Evolutionary conservation across 371 early-diverging fungal genomes (phyloP), one percentile per base, ranked within the genome.

Genomic region (Saksenaea oblongispora): DNA sequence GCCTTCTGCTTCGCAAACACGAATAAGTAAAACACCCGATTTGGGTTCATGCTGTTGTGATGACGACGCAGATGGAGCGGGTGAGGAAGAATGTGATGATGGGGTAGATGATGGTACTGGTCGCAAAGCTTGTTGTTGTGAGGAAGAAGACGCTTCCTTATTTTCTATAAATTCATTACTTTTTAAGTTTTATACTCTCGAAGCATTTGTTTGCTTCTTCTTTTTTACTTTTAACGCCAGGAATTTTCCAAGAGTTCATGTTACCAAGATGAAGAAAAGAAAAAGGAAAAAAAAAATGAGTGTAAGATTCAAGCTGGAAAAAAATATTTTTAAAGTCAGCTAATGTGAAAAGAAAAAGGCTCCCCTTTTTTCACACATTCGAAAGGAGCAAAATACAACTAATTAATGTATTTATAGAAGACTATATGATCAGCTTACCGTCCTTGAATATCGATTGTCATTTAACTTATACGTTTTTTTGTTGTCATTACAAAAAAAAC

Each of bases 1-100:
- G 56, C 86, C 89, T 63, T 88, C 76, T 1, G 93, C 93, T 74
- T 94, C 95, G 69, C 92, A 89, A 14, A 94, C 87, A 34, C 91
- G 88, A 70, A 94, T 88, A 55, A 90, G 77, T 37, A 94, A 80
- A 27, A 93, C 76, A 18, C 94, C 94, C 14, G 82, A 68, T 58
- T 82, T 81, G 51, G 79, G 84, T 55, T 81, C 76, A 24, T 71
- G 67, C 14, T 51, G 34, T 26, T 55, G 34, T 54, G 57, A 44
- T 41, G 59, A 56, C 27, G 71, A 56, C n/a, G 64, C 34, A 28
- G 72, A 61, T 34, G 70, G 59, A 4, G 66, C 26, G 42, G 65
- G 44, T 14, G 67, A 55, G 36, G 58, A 26, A 13, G 61, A 26
- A 0, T 41, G 31, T 51, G 62, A 34, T 10, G 61, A 41, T 31